phyloP scores from a whole-genome alignment of 495 filamentous ascomycete species.

The Cryomyces antarcticus region DNA sequence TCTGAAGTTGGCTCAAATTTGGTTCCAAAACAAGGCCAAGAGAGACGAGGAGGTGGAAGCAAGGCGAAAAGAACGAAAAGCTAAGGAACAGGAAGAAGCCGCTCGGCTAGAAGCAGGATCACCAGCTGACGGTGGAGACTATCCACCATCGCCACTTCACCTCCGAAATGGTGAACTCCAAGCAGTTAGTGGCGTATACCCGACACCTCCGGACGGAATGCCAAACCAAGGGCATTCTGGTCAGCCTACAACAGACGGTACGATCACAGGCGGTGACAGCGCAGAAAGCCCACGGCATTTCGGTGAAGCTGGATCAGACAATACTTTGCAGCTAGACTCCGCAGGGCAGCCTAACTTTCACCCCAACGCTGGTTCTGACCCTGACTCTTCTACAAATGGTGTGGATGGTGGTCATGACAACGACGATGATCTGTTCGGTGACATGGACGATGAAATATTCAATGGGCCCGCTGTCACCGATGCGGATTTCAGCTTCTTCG shows the following conservation, averaged over 20 bases:
- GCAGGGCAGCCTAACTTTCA: neutral
- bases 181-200: neutral
- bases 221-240: neutral
- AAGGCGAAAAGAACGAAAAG: neutral
- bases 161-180: neutral
- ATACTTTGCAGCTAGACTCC: neutral
- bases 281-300: neutral
- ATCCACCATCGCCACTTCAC: neutral
- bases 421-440: conserved; percentile 50
- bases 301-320: neutral
- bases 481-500: conserved; percentile 82
- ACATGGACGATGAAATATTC: conserved; percentile 24
- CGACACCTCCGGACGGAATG: neutral
- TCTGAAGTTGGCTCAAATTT: neutral
- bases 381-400: neutral
- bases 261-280: neutral
- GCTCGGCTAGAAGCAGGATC: too few species aligned
- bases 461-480: conserved; percentile 55
- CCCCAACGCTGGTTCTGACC: neutral
- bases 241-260: neutral
- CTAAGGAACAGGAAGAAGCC: neutral
- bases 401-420: neutral
- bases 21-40: neutral
- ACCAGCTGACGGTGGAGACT: neutral
- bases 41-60: neutral